These are phyloP conservation scores for Sugiyamaella chiloensis DNA, from an alignment of 805 yeast species.

Conservation along the genomic window DNA sequence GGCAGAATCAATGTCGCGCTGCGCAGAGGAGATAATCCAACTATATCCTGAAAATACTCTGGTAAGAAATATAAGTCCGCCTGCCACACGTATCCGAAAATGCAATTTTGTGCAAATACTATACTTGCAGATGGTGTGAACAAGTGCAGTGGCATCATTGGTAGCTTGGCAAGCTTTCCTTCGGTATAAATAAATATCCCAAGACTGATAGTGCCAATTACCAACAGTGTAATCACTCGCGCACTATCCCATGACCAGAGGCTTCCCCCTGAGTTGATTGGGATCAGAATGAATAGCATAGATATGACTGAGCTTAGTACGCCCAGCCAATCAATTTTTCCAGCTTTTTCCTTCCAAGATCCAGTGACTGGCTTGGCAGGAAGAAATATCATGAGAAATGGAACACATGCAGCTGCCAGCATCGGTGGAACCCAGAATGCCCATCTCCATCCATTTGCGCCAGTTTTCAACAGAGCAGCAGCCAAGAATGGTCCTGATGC, in stretches of 20 bases:
- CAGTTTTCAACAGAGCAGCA: conserved; percentile 43
- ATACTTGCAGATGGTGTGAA: conserved; percentile 41
- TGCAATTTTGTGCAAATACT: conserved; percentile 38
- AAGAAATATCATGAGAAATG: conserved; percentile 24
- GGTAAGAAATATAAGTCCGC: conserved; percentile 48
- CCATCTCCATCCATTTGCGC: conserved; percentile 44
- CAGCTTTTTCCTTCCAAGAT: conserved; percentile 27
- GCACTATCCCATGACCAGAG: conserved; percentile 53
- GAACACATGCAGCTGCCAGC: conserved; percentile 31
- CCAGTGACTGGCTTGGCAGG: conserved; percentile 39
- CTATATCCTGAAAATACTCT: conserved; percentile 44
- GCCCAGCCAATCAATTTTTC: conserved; percentile 52
- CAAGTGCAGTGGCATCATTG: conserved; percentile 52
- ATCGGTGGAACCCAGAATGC: conserved; percentile 48
- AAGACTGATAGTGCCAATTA: conserved; percentile 41
- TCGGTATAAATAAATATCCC: conserved; percentile 48
- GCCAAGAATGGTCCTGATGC: conserved; percentile 54
- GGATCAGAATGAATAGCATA: conserved; percentile 48
- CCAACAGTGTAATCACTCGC: conserved; percentile 38
- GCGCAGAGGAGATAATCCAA: conserved; percentile 38
- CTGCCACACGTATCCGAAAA: conserved; percentile 48
- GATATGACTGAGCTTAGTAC: conserved; percentile 46
- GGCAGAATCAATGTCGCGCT: conserved; percentile 43
- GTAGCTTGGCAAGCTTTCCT: conserved; percentile 46
- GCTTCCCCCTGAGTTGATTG: conserved; percentile 60